These are phyloP conservation scores for Gossypium raimondii DNA, from an alignment of 345 rosid species.

Conservation along the genomic window DNA sequence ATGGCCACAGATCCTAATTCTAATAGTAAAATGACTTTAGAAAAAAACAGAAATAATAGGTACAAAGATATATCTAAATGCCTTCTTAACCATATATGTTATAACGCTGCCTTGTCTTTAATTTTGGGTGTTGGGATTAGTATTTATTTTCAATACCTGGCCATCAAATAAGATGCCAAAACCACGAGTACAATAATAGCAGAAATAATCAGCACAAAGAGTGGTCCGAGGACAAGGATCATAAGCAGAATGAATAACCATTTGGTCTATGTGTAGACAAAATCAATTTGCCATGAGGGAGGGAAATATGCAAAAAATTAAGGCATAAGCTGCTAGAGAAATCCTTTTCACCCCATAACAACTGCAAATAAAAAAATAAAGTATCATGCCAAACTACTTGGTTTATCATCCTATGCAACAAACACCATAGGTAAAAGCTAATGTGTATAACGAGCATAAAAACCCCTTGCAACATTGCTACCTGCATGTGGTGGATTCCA, in stretches of 20 bases:
- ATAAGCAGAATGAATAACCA: slow-evolving; percentile 91
- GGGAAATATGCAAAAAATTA: slow-evolving; percentile 9
- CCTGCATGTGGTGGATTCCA: slow-evolving; percentile 98
- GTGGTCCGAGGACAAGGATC: slow-evolving; percentile 79
- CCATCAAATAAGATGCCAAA: slow-evolving; percentile 97
- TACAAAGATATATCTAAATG: neutral
- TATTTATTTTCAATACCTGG: slow-evolving; percentile 43
- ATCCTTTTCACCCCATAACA: neutral
- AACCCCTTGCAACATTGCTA: slow-evolving; percentile 12
- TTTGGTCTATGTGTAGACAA: slow-evolving; percentile 78
- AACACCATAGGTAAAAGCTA: neutral
- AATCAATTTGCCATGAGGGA: slow-evolving; percentile 14
- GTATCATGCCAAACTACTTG: neutral
- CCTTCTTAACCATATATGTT: neutral
- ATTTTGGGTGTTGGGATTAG: neutral
- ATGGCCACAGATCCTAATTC: slow-evolving; percentile 5
- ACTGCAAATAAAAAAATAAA: neutral
- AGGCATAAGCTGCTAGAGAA: neutral
- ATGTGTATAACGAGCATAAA: neutral
- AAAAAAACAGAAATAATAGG: slow-evolving; percentile 16
- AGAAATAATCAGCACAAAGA: slow-evolving; percentile 90
- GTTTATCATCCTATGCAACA: neutral
- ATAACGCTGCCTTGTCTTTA: too few relatives aligned
- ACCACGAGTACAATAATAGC: slow-evolving; percentile 93
- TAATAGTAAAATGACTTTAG: slow-evolving; percentile 5